Evolutionary conservation across 495 filamentous ascomycete genomes (phyloP), one percentile per base, ranked within the genome.

Genomic region (Cetradonia linearis): DNA sequence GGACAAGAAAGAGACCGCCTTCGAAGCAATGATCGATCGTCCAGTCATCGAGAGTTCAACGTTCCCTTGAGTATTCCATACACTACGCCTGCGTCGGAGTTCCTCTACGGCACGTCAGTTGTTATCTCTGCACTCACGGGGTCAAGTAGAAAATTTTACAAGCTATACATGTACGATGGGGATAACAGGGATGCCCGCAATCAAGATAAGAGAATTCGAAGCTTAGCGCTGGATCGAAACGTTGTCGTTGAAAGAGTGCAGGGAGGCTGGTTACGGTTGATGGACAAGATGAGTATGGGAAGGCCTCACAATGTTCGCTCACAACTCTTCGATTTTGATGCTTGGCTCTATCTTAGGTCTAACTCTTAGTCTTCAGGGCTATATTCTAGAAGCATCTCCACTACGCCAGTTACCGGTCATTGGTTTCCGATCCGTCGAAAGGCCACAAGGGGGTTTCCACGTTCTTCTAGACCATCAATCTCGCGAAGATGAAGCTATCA

Each of bases 21-120:
- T 11, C 58, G 50, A n/a, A 20, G 20, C 50, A 28, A 44, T 20
- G 36, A 53, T 25, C 23, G 38, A 20, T 50, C 37, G 14, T 38
- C 48, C 27, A 28, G 2, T n/a, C 14, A 34, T 36, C 36, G 36
- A 34, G 58, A 27, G 37, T 34, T n/a, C 3, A 31, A 48, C 2
- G 38, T 37, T 55, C 50, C 84, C 0, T 40, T 84, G 25, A 78
- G 81, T 14, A 80, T 95, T 47, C 86, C 86, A 3, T 90, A 89
- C 67, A 89, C 87, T 3, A 91, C 87, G 4, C 85, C 91, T 0
- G 87, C 91, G 40, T 93, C 91, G 1, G 86, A 94, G 62, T 97
- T 95, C 70, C 79, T 98, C 9, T 97, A 95, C 68, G 93, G 93
- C 16, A 81, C 79, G 18, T 84, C 84, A 9, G 81, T 86, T 2